These are phyloP conservation scores for Lactarius akahatsu DNA, from an alignment of 768 basidiomycete genomes.

Conservation along the genomic window DNA sequence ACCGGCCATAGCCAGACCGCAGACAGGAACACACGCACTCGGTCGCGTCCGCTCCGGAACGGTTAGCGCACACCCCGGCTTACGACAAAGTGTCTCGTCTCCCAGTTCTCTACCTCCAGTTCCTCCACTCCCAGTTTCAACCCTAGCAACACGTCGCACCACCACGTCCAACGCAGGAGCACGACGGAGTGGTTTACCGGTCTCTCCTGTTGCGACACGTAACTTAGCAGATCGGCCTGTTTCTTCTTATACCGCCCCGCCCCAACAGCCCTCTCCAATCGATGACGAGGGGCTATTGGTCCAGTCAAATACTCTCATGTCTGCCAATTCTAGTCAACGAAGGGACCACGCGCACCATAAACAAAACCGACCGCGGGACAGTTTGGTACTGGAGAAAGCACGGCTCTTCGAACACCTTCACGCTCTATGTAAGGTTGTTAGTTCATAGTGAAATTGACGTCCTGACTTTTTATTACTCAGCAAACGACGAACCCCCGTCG, in stretches of 20 bases:
- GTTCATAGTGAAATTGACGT: slow-evolving; percentile 35
- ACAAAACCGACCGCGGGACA: slow-evolving; percentile 26
- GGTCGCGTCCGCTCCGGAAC: slow-evolving; percentile 31
- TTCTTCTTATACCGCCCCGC: neutral
- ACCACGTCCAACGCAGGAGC: neutral
- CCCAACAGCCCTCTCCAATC: neutral
- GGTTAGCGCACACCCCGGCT: slow-evolving; percentile 18
- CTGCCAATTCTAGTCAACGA: neutral
- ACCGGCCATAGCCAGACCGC: neutral
- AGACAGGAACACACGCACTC: neutral
- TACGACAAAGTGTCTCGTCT: slow-evolving; percentile 21
- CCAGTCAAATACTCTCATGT: slow-evolving; percentile 2
- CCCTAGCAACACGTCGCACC: neutral
- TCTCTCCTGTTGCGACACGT: neutral
- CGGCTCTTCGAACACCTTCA: slow-evolving; percentile 26
- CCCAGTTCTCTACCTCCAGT: slow-evolving; percentile 27
- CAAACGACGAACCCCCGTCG: slow-evolving; percentile 15
- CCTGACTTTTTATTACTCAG: slow-evolving; percentile 28
- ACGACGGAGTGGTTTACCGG: neutral
- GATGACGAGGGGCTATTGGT: slow-evolving; percentile 8
- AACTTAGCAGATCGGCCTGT: neutral
- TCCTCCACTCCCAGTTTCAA: slow-evolving; percentile 25
- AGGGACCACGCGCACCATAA: slow-evolving; percentile 9
- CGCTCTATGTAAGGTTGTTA: slow-evolving; percentile 36
- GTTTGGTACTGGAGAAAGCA: slow-evolving; percentile 30